Evolutionary conservation across 352 stramenopile genomes (phyloP), one percentile per base, ranked within the genome.

Genomic region (Thraustochytrium striatum): DNA sequence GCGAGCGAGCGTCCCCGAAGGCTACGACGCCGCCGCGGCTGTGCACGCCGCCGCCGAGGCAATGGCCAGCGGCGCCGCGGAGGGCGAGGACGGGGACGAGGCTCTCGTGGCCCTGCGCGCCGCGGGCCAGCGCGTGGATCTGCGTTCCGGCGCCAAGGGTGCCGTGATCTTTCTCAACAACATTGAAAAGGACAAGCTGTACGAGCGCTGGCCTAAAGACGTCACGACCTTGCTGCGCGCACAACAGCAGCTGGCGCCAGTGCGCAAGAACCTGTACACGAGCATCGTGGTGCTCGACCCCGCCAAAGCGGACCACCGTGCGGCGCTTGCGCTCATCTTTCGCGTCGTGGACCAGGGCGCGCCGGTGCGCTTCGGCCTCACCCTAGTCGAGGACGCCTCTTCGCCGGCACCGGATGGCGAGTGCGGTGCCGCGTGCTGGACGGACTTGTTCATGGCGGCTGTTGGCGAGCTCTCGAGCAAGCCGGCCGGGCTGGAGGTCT

Each of bases 121-220:
- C 8, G 21, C 30, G 3, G 68, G 30, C 1, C 8, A 43, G 50
- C 69, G 85, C 2, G 58, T 89, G 7, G 84, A 89, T 79, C 28
- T 88, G 3, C 62, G 53, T 30, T 57, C 53, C 11, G 78, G 81
- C 3, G 57, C 83, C 11, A 85, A 84, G 32, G 58, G 72, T 11
- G 61, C 62, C 11, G 58, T 91, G 7, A 25, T 83, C n/a, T 91
- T 83, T 55, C 50, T 91, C 11, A 91, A 92, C 73, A 85, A 91
- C 70, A 69, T 91, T 2, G 86, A 92, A 70, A 83, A 84, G 53
- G 87, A 91, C 52, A 11, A n/a, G 1, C 36, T 28, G n/a, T 91
- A 91, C 82, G 21, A 59, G 33, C n/a, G 39, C 13, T 89, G 79
- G 81, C 58, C 81, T 0, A 13, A 28, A 1, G 73, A 30, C 5